A percentile compares a stretch with the other conserved stretches of the same genome.
Conservation (phyloP, 805 yeast genomes). For the Yamadazyma nakazawae region DNA sequence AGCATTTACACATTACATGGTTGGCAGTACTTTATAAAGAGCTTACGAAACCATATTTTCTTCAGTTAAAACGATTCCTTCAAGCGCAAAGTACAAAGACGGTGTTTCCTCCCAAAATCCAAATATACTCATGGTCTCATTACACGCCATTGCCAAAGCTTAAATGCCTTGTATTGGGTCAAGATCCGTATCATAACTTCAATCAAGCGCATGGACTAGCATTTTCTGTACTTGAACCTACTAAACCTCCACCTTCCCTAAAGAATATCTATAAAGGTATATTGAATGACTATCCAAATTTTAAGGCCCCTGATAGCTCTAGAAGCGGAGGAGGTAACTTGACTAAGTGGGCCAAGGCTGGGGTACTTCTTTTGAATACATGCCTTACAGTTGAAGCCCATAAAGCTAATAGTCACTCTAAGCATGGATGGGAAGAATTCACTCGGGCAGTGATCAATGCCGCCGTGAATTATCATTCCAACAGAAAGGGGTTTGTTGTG, state of each 20-base stretch:
- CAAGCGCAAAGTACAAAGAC: slow-evolving; percentile 41
- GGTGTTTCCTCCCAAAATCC: slow-evolving; percentile 74
- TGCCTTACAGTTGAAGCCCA: slow-evolving; percentile 91
- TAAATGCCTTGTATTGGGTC: slow-evolving; percentile 83
- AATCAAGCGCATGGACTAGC: slow-evolving; percentile 98
- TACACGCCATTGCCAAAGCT: slow-evolving; percentile 73
- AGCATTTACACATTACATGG: slow-evolving; percentile 77
- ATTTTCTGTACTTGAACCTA: slow-evolving; percentile 81
- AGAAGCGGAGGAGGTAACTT: slow-evolving; percentile 57
- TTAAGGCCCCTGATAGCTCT: slow-evolving; percentile 47
- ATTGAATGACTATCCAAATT: slow-evolving; percentile 61
- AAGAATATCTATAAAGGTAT: slow-evolving; percentile 83
- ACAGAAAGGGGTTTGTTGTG: slow-evolving; percentile 53
- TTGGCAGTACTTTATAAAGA: slow-evolving; percentile 63
- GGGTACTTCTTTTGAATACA: slow-evolving; percentile 84
- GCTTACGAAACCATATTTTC: slow-evolving; percentile 80
- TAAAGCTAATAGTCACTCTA: slow-evolving; percentile 88
- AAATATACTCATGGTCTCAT: slow-evolving; percentile 89
- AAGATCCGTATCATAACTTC: slow-evolving; percentile 91
- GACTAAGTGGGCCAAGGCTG: slow-evolving; percentile 81
- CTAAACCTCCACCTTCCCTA: slow-evolving; percentile 79
- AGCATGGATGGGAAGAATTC: slow-evolving; percentile 88
- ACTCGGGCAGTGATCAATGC: slow-evolving; percentile 66
- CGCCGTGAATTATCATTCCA: slow-evolving; percentile 45
- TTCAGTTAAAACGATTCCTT: slow-evolving; percentile 66